Base-by-base conservation (phyloP, 108 stramenopile genomes). In the Discostella pseudostelligera region DNA sequence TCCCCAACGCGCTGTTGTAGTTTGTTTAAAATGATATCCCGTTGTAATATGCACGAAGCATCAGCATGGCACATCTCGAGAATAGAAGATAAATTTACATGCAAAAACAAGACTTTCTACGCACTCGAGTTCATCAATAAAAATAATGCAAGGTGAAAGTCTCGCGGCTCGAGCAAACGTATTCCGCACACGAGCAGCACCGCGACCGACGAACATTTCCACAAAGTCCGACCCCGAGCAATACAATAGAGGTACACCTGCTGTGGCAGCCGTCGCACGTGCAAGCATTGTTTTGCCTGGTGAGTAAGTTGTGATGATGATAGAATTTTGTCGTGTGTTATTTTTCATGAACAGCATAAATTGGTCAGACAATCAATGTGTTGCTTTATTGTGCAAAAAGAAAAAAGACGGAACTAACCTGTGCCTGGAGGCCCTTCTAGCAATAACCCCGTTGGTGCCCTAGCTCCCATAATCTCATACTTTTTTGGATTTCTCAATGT, bases 141-240 rank as follows among this genome's bases (percentile, higher is more conserved):
- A 96, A 28, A 93, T 86, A 35, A 93, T 90, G 42, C 88, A 86
- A 0, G 89, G 88, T 11, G 86, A 49, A 56, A 87, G 48, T 67
- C 83, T 81, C 2, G 35, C 73, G 13, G 88, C 89, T 17, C 75
- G 69, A 11, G 60, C 35, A 51, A 99, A 99, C 11, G 96, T 81
- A 26, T 89, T 84, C 7, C 96, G 81, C 17, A 99, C 94, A 19
- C 96, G 72, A 0, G 92, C 93, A 9, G 97, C 97, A 13, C 97
- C 96, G 8, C 91, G 76, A 12, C 97, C 97, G 4, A 97, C 97
- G 65, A 81, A 95, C 83, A 90, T 85, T 71, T 89, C 85, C 11
- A 87, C 83, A 60, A 97, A 92, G 61, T 90, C 86, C 19, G 78
- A 81, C 14, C 91, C 96, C 47, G 79, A 88, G 74, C 93, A 90